Evolutionary conservation across 257 asterid genomes (phyloP).

Genomic region (Voacanga thouarsii): DNA sequence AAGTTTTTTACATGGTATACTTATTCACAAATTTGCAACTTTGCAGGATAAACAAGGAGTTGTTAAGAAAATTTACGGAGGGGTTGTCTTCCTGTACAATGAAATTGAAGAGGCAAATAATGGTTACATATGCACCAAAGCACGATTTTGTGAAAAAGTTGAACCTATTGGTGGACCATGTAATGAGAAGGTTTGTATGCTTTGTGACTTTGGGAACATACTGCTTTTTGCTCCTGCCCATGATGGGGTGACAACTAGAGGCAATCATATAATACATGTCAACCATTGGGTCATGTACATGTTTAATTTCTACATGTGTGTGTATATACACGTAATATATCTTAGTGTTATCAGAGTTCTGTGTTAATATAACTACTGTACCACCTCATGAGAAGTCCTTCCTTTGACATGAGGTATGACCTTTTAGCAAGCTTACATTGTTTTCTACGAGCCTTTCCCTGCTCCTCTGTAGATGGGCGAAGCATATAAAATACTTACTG

Average conservation of each 20-base stretch:
- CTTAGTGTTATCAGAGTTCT: background rate
- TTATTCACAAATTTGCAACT: slow-evolving; percentile 11
- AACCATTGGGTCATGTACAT: background rate
- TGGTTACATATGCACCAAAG: slow-evolving; percentile 70
- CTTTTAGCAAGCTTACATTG: background rate
- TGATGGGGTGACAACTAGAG: background rate
- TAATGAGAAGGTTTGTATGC: slow-evolving; percentile 56
- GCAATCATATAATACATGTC: background rate
- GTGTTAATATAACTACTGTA: background rate
- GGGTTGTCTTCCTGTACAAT: slow-evolving; percentile 65
- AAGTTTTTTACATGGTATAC: background rate
- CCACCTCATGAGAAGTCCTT: background rate
- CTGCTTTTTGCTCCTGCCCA: background rate
- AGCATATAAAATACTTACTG: background rate
- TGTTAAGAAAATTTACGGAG: slow-evolving; percentile 76
- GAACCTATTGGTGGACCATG: slow-evolving; percentile 40
- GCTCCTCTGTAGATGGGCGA: background rate
- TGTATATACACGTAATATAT: background rate
- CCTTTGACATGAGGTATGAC: background rate
- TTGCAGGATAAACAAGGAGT: slow-evolving; percentile 81
- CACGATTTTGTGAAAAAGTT: slow-evolving; percentile 71
- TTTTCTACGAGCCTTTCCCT: background rate
- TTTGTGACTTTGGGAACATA: slow-evolving; percentile 4
- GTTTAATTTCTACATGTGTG: background rate
- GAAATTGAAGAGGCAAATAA: slow-evolving; percentile 58